Evolutionary conservation across 2,329 filamentous ascomycete species (phyloP).

Genomic region (Gaeumannomyces sp.): DNA sequence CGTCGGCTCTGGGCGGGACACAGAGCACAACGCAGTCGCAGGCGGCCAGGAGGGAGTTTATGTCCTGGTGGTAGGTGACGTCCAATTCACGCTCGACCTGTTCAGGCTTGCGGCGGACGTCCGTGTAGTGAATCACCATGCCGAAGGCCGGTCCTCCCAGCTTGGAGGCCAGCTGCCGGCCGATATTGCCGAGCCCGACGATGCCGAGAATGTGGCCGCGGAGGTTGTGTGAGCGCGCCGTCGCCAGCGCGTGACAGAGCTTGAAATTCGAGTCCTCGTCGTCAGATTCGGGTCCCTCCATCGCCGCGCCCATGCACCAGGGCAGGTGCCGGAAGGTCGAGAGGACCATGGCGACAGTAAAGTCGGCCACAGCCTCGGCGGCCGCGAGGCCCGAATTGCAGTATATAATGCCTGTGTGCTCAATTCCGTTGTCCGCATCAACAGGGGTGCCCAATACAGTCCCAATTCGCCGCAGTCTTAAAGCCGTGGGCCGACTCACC

Average conservation of each 20-base stretch:
- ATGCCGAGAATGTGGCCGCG: conserved; percentile 47
- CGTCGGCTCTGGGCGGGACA: conserved; percentile 29
- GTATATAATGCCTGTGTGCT: conserved; percentile 31
- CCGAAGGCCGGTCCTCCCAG: conserved; percentile 47
- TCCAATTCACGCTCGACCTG: conserved; percentile 39
- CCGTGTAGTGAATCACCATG: conserved; percentile 53
- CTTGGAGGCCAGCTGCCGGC: conserved; percentile 40
- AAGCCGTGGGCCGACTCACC: not conserved
- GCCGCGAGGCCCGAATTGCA: conserved; percentile 36
- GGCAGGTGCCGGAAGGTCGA: conserved; percentile 45
- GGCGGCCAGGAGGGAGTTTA: conserved; percentile 38
- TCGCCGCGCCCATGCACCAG: conserved; percentile 26
- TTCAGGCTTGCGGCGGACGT: conserved; percentile 33
- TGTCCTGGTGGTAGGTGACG: conserved; percentile 3
- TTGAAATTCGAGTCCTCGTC: not conserved
- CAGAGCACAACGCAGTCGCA: conserved; percentile 46
- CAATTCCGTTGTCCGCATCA: conserved; percentile 33
- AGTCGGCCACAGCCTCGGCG: conserved; percentile 38
- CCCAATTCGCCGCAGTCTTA: not conserved
- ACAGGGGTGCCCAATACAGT: not conserved
- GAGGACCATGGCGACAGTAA: conserved; percentile 34
- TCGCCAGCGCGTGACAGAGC: not conserved
- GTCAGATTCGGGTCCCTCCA: conserved; percentile 36
- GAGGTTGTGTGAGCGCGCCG: conserved; percentile 35
- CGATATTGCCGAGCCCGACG: conserved; percentile 53